phyloP scores from a whole-genome alignment of 1,139 yeast genomes.

The Yamadazyma epiphylla region DNA sequence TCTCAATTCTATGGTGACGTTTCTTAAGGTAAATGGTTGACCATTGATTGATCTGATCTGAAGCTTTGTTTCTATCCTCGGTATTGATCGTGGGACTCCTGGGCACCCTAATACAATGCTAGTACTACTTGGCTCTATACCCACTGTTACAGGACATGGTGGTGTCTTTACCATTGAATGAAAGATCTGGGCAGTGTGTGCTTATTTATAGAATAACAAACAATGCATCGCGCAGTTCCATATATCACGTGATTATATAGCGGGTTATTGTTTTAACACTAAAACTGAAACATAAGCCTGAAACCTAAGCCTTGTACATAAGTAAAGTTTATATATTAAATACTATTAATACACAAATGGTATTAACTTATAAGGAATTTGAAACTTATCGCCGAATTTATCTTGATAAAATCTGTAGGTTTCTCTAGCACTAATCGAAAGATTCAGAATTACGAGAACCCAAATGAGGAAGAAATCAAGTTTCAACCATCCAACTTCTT shows the following conservation, averaged over 20 bases:
- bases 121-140: slow-evolving; percentile 43
- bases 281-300: too few species aligned
- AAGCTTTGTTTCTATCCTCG: slow-evolving; percentile 42
- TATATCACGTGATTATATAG: neutral
- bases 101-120: slow-evolving; percentile 59
- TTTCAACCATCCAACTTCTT: slow-evolving; percentile 9
- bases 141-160: slow-evolving; percentile 27
- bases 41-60: slow-evolving; percentile 39
- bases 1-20: slow-evolving; percentile 35
- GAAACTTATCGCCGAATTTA: slow-evolving; percentile 20
- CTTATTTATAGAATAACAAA: neutral
- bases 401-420: slow-evolving; percentile 49
- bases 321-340: neutral
- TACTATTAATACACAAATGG: slow-evolving; percentile 11
- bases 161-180: slow-evolving; percentile 15
- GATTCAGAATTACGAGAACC: slow-evolving; percentile 61
- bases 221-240: too few species aligned
- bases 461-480: slow-evolving; percentile 21
- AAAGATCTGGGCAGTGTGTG: too few species aligned
- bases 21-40: slow-evolving; percentile 33
- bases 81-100: slow-evolving; percentile 58
- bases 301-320: too few species aligned
- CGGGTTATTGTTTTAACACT: too few species aligned
- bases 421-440: slow-evolving; percentile 61
- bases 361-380: slow-evolving; percentile 10